Percentiles rank a stretch among this genome's conserved stretches.
phyloP scores from a whole-genome alignment of 345 rosid species.

The Camelina neglecta region DNA sequence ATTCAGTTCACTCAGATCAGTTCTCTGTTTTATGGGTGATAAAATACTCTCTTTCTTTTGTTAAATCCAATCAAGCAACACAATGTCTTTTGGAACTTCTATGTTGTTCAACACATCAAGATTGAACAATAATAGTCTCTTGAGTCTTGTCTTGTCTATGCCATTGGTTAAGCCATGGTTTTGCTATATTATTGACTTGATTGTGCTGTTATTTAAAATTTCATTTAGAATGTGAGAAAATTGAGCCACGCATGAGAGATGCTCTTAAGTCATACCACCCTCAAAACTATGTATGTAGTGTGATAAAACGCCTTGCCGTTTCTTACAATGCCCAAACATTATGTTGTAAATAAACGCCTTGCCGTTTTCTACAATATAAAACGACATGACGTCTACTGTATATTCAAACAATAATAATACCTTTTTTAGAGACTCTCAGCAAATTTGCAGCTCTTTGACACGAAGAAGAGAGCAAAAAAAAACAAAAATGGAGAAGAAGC shows the following conservation, averaged over 20 bases:
- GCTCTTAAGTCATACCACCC: no score
- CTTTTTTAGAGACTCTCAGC: not conserved
- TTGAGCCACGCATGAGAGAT: not conserved
- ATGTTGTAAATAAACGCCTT: not conserved
- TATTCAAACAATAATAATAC: not conserved
- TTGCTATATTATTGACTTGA: no score
- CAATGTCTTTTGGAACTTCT: not conserved
- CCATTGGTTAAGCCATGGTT: not conserved
- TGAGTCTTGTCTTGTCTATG: not conserved
- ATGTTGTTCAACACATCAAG: slow-evolving; percentile 20
- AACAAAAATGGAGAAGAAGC: slow-evolving; percentile 34
- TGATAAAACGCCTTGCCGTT: slow-evolving; percentile 30
- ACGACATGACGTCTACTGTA: slow-evolving; percentile 30
- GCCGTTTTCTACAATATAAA: slow-evolving; percentile 28
- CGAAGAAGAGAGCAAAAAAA: slow-evolving; percentile 3
- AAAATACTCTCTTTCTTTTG: not conserved
- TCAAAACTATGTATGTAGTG: not conserved
- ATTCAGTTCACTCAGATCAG: slow-evolving; percentile 16
- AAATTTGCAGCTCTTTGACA: not conserved
- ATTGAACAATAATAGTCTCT: not conserved
- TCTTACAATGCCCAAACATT: not conserved
- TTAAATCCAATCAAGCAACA: slow-evolving; percentile 14
- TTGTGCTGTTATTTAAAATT: no score
- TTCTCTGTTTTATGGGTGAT: slow-evolving; percentile 22
- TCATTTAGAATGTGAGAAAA: not conserved